Conservation (phyloP, 2,329 filamentous ascomycete species). For the Paracamarosporium sp. region DNA sequence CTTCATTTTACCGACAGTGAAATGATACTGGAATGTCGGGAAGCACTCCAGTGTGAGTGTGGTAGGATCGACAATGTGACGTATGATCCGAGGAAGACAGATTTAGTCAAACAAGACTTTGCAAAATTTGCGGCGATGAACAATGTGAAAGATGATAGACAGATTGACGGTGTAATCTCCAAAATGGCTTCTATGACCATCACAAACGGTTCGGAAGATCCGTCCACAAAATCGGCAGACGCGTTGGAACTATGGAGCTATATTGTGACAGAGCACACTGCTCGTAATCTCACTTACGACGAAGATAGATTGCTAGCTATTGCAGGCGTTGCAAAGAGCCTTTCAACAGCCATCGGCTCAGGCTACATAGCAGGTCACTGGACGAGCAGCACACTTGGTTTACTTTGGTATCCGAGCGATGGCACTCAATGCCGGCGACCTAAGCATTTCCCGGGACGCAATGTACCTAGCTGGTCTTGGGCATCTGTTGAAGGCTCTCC, state of each 20-base stretch:
- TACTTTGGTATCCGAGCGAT: slow-evolving; percentile 46
- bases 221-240: slow-evolving; percentile 31
- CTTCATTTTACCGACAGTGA: slow-evolving; percentile 44
- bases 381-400: slow-evolving; percentile 41
- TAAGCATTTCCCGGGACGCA: slow-evolving; percentile 19
- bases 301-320: slow-evolving; percentile 40
- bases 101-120: slow-evolving; percentile 44
- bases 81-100: slow-evolving; percentile 40
- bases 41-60: slow-evolving; percentile 45
- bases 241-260: slow-evolving; percentile 43
- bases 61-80: slow-evolving; percentile 37
- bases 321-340: slow-evolving; percentile 36
- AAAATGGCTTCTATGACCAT: slow-evolving; percentile 37
- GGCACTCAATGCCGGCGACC: slow-evolving; percentile 33
- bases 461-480: slow-evolving; percentile 46
- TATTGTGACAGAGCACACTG: slow-evolving; percentile 44
- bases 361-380: slow-evolving; percentile 46
- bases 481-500: slow-evolving; percentile 44
- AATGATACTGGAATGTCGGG: slow-evolving; percentile 46
- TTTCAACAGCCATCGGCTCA: slow-evolving; percentile 32
- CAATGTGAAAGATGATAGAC: slow-evolving; percentile 20
- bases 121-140: slow-evolving; percentile 27
- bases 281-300: slow-evolving; percentile 41
- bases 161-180: slow-evolving; percentile 34
- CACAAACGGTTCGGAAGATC: slow-evolving; percentile 22